Evolutionary conservation across 768 basidiomycete genomes (phyloP).

Genomic region (Trametes coccinea): DNA sequence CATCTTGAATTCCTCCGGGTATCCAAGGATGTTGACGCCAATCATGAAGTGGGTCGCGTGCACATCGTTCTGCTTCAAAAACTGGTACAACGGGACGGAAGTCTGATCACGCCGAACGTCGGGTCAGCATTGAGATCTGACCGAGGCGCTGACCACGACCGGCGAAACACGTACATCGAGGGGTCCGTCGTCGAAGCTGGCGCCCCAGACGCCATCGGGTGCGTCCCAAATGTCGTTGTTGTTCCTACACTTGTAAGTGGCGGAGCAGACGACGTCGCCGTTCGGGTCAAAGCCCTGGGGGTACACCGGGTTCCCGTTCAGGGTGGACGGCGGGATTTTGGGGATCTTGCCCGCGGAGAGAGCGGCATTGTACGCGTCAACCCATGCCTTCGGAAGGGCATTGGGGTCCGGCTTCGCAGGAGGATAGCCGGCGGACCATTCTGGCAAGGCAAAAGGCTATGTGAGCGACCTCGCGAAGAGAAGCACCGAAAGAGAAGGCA

Average conservation of each 20-base stretch:
- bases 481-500: not conserved
- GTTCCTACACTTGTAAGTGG: constrained; percentile 65
- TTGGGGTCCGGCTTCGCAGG: constrained; percentile 38
- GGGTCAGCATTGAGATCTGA: constrained; percentile 5
- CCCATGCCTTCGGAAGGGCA: constrained; percentile 67
- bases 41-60: constrained; percentile 91
- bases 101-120: constrained; percentile 22
- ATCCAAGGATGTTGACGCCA: constrained; percentile 67
- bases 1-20: constrained; percentile 54
- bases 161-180: constrained; percentile 38
- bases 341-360: constrained; percentile 73
- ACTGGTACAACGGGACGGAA: constrained; percentile 54
- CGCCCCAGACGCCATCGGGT: constrained; percentile 63
- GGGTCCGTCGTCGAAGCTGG: constrained; percentile 84
- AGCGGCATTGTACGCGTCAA: constrained; percentile 67
- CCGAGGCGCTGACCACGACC: constrained; percentile 37
- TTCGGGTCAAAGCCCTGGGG: constrained; percentile 40
- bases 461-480: constrained; percentile 3
- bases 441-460: constrained; percentile 34
- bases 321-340: constrained; percentile 52
- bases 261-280: constrained; percentile 67
- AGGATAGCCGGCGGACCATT: constrained; percentile 68
- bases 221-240: constrained; percentile 69
- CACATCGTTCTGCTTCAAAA: constrained; percentile 63
- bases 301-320: constrained; percentile 38